phyloP scores from a whole-genome alignment of 768 basidiomycete species.

The Boletus pseudo-olivaceus region DNA sequence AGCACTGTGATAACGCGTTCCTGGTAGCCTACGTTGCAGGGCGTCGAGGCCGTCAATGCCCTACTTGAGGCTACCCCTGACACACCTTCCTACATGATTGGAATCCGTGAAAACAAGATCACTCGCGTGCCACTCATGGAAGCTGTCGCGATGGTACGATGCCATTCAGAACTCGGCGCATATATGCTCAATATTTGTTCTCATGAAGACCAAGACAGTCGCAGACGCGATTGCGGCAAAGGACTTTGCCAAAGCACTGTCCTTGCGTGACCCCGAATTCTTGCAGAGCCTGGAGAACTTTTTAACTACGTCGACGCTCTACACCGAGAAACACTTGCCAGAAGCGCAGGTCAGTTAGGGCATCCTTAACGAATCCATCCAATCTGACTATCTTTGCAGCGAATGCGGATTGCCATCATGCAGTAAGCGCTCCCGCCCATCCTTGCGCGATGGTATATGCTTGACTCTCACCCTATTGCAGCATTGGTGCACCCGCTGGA shows the following conservation, averaged over 20 bases:
- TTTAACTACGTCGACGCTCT: slow-evolving; percentile 62
- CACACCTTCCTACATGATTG: slow-evolving; percentile 97
- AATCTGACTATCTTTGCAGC: slow-evolving; percentile 37
- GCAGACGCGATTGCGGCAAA: slow-evolving; percentile 75
- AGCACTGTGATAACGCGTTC: background rate
- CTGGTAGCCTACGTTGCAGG: slow-evolving; percentile 91
- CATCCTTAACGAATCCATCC: background rate
- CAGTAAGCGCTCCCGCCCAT: slow-evolving; percentile 52
- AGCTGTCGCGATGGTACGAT: slow-evolving; percentile 78
- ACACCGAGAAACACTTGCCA: slow-evolving; percentile 52
- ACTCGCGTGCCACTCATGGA: slow-evolving; percentile 88
- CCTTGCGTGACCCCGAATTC: slow-evolving; percentile 89
- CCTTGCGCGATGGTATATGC: background rate
- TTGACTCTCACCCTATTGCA: slow-evolving; percentile 28
- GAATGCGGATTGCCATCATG: slow-evolving; percentile 78
- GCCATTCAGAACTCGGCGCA: background rate
- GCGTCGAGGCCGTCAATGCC: slow-evolving; percentile 87
- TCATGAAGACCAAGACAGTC: slow-evolving; percentile 75
- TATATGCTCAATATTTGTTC: slow-evolving; percentile 5
- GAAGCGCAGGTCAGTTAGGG: slow-evolving; percentile 37
- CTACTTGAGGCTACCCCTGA: slow-evolving; percentile 81
- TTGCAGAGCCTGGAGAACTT: slow-evolving; percentile 85
- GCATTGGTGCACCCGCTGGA: slow-evolving; percentile 95
- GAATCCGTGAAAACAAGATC: slow-evolving; percentile 93
- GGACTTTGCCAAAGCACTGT: slow-evolving; percentile 86